Percentiles rank a stretch among this genome's conserved stretches.
phyloP scores from a whole-genome alignment of 768 basidiomycete species.

The Pleurotus ostreatus region DNA sequence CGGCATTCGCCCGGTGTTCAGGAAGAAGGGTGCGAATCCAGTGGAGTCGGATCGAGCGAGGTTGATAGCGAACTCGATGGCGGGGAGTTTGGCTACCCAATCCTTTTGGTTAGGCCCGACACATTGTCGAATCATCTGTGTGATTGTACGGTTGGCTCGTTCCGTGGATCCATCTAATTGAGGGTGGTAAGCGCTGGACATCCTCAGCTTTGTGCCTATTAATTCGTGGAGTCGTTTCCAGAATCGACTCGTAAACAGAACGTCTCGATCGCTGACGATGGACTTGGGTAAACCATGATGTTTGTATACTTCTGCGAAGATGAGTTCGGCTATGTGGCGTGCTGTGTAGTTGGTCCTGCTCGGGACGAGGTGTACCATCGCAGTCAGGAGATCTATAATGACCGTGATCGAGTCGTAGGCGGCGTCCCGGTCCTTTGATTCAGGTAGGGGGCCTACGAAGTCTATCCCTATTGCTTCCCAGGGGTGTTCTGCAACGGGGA shows the following conservation, averaged over 20 bases:
- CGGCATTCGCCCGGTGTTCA: constrained; percentile 18
- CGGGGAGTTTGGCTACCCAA: constrained; percentile 25
- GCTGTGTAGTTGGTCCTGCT: constrained; percentile 8
- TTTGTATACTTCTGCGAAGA: constrained; percentile 19
- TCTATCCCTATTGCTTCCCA: constrained; percentile 26
- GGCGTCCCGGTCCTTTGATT: constrained; percentile 15
- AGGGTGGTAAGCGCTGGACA: constrained; percentile 21
- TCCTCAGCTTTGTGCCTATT: constrained; percentile 17
- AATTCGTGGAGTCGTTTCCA: constrained; percentile 14
- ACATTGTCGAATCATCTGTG: constrained; percentile 23
- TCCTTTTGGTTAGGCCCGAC: constrained; percentile 20
- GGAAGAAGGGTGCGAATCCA: constrained; percentile 31
- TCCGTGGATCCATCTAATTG: constrained; percentile 26
- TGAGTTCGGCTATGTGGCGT: not conserved
- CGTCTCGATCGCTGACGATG: constrained; percentile 19
- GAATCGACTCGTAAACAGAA: constrained; percentile 12
- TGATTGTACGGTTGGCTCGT: constrained; percentile 24
- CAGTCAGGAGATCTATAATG: constrained; percentile 15
- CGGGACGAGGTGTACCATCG: constrained; percentile 16
- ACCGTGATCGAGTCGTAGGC: constrained; percentile 20
- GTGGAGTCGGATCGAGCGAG: constrained; percentile 27
- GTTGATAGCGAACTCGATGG: constrained; percentile 35
- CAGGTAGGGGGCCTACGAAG: constrained; percentile 25
- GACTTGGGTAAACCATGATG: constrained; percentile 29
- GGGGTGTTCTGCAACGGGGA: constrained; percentile 18